Evolutionary conservation across 768 basidiomycete genomes (phyloP), one percentile per base, ranked within the genome.

Genomic region (Auricularia heimuer): DNA sequence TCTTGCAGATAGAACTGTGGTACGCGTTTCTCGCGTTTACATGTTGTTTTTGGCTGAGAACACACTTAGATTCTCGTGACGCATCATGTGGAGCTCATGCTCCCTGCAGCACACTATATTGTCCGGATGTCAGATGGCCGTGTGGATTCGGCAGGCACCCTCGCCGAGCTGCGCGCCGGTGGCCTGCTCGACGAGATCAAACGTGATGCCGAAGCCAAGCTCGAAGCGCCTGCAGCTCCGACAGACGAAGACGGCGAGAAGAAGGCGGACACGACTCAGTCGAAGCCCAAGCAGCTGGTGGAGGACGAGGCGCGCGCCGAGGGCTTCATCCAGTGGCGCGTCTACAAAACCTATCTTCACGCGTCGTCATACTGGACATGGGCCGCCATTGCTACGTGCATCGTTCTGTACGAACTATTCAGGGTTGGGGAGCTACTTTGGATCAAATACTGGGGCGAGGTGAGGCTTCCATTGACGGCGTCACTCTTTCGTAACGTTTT

Each of bases 41-140:
- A 29, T 29, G 29, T 29, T 29, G 39, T 42, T 42, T 42, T 42
- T 21, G 69, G 65, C n/a, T 24, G 3, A 54, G 18, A 39, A 64
- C 39, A 66, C 65, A 71, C 77, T 47, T 42, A 42, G 39, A 42
- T 42, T 42, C 65, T 78, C 29, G 76, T 79, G 14, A 75, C 75
- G 2, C 77, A 79, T 65, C 77, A 79, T 66, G 75, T 77, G 21
- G 77, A 77, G 54, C 69, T 78, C 1, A 69, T 77, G 24, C 70
- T 76, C 3, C 74, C 75, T 7, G 71, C 70, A 3, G 72, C 74
- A 3, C 66, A 73, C 45, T 75, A 75, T 54, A 65, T 78, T 4
- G 65, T 77, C 42, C 72, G 75, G 18, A 69, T 77, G 33, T 68
- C 74, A 3, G 75, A 76, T 63, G 77, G 76, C 16, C 69, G 76